Conservation (phyloP, 495 filamentous ascomycete genomes). For the Daldinia grandis region DNA sequence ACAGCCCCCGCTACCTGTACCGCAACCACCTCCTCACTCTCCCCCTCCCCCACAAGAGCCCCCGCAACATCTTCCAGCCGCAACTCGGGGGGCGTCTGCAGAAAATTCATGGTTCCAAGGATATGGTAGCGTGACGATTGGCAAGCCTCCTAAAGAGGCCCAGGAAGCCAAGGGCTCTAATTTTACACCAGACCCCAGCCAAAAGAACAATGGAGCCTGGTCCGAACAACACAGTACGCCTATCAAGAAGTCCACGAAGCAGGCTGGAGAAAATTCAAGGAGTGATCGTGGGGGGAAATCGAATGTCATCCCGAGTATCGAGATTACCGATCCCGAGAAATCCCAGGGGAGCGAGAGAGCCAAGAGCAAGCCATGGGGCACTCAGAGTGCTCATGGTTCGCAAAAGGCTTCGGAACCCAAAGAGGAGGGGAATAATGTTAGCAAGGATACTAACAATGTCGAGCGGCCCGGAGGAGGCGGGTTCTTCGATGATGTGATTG, state of each 20-base stretch:
- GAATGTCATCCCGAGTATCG: conserved; percentile 35
- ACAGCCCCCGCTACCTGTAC: conserved; percentile 20
- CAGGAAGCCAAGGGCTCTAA: conserved; percentile 7
- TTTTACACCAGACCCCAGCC: background rate
- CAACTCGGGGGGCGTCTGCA: background rate
- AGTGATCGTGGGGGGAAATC: conserved; percentile 35
- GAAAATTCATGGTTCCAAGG: conserved; percentile 33
- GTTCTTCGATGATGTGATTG: conserved; percentile 1
- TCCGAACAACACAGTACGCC: background rate
- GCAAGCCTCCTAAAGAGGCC: conserved; percentile 9
- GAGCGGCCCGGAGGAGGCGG: background rate
- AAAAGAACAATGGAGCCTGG: background rate
- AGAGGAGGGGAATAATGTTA: background rate
- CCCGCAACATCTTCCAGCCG: background rate
- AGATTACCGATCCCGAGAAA: conserved; percentile 11
- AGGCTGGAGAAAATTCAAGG: conserved; percentile 3
- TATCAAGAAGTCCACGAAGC: background rate
- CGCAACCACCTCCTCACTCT: background rate
- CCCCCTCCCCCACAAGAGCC: background rate
- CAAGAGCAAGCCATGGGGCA: conserved; percentile 11
- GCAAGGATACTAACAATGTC: background rate
- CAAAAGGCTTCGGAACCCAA: conserved; percentile 6
- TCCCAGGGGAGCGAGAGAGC: background rate
- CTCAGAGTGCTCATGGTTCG: conserved; percentile 21
- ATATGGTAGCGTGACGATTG: conserved; percentile 30